phyloP scores from a whole-genome alignment of 345 rosid genomes.

The Limnanthes douglasii region DNA sequence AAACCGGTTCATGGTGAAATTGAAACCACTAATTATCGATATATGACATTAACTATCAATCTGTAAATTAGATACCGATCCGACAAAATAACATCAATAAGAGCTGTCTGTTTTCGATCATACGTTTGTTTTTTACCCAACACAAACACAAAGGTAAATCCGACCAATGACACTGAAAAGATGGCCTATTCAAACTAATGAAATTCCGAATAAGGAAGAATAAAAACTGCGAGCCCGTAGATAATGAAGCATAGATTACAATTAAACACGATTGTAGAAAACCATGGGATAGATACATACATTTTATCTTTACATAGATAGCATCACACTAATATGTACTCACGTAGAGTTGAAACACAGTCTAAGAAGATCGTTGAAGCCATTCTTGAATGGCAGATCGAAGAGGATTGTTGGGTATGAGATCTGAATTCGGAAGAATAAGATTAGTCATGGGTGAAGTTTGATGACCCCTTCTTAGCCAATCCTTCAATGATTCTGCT shows the following conservation, averaged over 20 bases:
- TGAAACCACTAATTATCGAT: too few species aligned
- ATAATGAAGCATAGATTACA: neutral
- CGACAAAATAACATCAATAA: too few species aligned
- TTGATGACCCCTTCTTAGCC: constrained; percentile 35
- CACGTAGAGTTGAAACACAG: neutral
- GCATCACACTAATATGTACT: neutral
- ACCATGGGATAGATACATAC: neutral
- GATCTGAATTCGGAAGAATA: constrained; percentile 13
- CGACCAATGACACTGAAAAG: too few species aligned
- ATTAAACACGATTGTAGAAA: neutral
- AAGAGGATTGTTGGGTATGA: constrained; percentile 27
- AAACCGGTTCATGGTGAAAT: too few species aligned
- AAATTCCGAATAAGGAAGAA: neutral
- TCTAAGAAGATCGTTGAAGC: constrained; percentile 14
- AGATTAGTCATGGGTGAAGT: constrained; percentile 58
- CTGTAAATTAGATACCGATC: too few species aligned
- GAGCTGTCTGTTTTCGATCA: too few species aligned
- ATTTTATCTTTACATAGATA: neutral
- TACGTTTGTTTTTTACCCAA: too few species aligned
- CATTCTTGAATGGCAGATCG: constrained; percentile 40
- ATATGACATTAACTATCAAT: too few species aligned
- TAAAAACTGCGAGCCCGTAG: neutral
- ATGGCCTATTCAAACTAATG: too few species aligned
- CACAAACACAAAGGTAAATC: too few species aligned
- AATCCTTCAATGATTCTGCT: constrained; percentile 39